Evolutionary conservation across 2,329 filamentous ascomycete species (phyloP), one percentile per base, ranked within the genome.

Genomic region (Cryoendolithus antarcticus): DNA sequence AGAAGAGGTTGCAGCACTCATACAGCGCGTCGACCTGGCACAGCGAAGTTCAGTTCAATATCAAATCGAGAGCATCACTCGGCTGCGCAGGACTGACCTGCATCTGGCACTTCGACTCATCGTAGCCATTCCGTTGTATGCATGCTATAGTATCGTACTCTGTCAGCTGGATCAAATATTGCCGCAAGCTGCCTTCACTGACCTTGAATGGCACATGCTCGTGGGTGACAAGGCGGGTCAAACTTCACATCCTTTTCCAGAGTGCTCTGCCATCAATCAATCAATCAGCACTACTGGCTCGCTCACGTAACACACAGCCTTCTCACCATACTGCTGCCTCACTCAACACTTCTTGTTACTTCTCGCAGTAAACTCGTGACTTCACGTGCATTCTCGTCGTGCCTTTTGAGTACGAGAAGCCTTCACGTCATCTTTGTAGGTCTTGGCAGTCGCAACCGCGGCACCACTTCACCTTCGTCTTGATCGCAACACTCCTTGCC

Each of bases 181-280:
- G 63, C 32, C 65, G 60, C 24, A 93, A 60, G 35, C 72, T 67
- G 10, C 68, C 62, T 38, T 76, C 65, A 21, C 56, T 54, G 62
- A 91, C 88, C 75, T 74, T 95, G 88, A 44, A 95, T 94, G 6
- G 84, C 86, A 63, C 88, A 95, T 46, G 88, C 89, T 56, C 81
- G 75, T 42, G 86, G 75, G 66, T 93, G 86, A 56, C 88, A 95
- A 15, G 88, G 81, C 45, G 85, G 84, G 53, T 83, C 75, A 29
- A 75, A 73, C 43, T 74, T 74, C 29, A 93, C 61, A 58, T 88
- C 84, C 54, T 82, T 71, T 52, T 85, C 77, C 10, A 80, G 28
- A 31, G 12, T 11, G 10, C 15, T 19, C 15, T 19, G 15, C 15
- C 15, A 19, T 19, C 15, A 19, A 19, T 19, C 15, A 19, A 19